These are phyloP conservation scores for Sporothrix curviconia DNA, from an alignment of 2,329 filamentous ascomycete species.

Conservation along the genomic window DNA sequence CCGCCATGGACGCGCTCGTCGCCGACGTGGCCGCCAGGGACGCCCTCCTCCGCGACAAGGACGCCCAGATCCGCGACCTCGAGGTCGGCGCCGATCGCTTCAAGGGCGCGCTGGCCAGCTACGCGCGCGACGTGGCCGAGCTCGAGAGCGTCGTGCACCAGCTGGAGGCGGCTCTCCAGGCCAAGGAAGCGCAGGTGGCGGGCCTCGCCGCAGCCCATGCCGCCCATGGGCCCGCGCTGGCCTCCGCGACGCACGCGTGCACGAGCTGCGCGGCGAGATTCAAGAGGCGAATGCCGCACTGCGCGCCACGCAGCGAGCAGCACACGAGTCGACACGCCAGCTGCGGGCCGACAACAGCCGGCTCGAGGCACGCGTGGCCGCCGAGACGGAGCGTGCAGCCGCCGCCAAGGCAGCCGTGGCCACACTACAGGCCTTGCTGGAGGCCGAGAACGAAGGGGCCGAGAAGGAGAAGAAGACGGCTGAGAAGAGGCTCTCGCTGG, in stretches of 20 bases:
- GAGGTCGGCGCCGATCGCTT: conserved; percentile 45
- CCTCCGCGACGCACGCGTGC: conserved; percentile 45
- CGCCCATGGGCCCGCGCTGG: conserved; percentile 41
- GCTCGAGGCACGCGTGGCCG: conserved; percentile 30
- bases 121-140: conserved; percentile 47
- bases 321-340: conserved; percentile 32
- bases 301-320: conserved; percentile 34
- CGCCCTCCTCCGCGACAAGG: conserved; percentile 26
- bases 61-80: conserved; percentile 38
- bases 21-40: conserved; percentile 29
- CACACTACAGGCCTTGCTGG: conserved; percentile 42
- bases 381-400: conserved; percentile 35
- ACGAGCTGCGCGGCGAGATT: conserved; percentile 43
- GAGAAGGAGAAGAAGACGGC: background rate
- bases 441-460: background rate
- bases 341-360: conserved; percentile 42
- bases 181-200: conserved; percentile 16
- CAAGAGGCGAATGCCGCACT: conserved; percentile 41
- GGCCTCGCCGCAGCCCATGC: conserved; percentile 29
- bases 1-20: conserved; percentile 43
- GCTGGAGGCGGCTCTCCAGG: conserved; percentile 36
- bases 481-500: background rate
- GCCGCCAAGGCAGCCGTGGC: conserved; percentile 40
- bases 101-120: conserved; percentile 45
- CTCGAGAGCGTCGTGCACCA: conserved; percentile 45